Evolutionary conservation across 1,284 basidiomycete genomes (phyloP).

Genomic region (Lignosus rhinocerotis): DNA sequence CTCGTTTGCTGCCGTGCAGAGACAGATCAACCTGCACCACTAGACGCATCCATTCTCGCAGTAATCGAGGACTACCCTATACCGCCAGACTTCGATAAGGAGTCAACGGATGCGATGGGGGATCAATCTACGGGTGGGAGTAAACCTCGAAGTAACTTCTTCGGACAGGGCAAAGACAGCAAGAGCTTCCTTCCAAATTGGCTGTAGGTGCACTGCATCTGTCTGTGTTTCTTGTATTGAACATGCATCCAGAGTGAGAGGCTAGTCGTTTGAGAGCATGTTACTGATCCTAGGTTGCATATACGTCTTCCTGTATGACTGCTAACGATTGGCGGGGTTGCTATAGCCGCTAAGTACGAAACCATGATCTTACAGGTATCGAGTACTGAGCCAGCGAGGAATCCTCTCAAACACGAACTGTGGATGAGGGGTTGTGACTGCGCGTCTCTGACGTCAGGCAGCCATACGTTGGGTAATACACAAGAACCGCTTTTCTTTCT

Average conservation of each 20-base stretch:
- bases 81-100: slow-evolving; percentile 41
- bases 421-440: no score
- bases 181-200: slow-evolving; percentile 74
- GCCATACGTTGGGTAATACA: no score
- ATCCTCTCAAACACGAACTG: no score
- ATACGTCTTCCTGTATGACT: no score
- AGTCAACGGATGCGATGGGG: slow-evolving; percentile 7
- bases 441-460: no score
- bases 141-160: slow-evolving; percentile 23
- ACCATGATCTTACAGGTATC: no score
- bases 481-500: no score
- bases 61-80: slow-evolving; percentile 63
- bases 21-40: slow-evolving; percentile 56
- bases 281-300: no score
- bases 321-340: no score
- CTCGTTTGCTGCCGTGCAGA: slow-evolving; percentile 13
- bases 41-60: slow-evolving; percentile 56
- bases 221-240: background rate
- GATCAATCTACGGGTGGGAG: slow-evolving; percentile 22
- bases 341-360: no score
- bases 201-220: slow-evolving; percentile 37
- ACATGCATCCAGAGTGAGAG: background rate
- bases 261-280: no score
- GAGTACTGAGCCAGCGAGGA: no score
- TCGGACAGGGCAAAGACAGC: slow-evolving; percentile 14